Evolutionary conservation across 495 filamentous ascomycete genomes (phyloP), one percentile per base, ranked within the genome.

Genomic region (Cladorrhinum samala): DNA sequence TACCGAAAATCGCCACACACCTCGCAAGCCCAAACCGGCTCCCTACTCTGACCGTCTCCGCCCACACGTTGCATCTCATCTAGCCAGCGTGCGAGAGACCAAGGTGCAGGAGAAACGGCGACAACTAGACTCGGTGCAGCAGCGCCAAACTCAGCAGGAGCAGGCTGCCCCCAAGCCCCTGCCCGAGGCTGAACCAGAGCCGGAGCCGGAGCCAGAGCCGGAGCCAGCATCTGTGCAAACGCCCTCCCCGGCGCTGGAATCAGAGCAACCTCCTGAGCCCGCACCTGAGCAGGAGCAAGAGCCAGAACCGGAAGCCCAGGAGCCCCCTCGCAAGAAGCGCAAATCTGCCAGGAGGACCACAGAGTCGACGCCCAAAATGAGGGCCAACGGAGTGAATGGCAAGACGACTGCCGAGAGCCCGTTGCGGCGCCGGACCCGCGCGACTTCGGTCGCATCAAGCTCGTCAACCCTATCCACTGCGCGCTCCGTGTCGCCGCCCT

Each of bases 41-140:
- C 68, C 73, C 16, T 74, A 75, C 61, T 57, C 55, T 42, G 55
- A 71, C 36, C 66, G 78, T 18, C 49, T 73, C 60, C 67, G 62
- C 59, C 55, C 69, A 54, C 67, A 76, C 55, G 53, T 69, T 18
- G 58, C 63, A 17, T 49, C 46, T 13, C 33, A 65, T 48, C 60
- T 37, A n/a, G 19, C 23, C 21, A 24, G 27, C 27, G 5, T 33
- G 11, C 27, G 27, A 33, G 6, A 33, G 11, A 33, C 27, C 27
- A 33, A 33, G 23, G 42, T 49, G 18, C 40, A 53, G 13, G 27
- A 33, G 11, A 33, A 11, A 11, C 27, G 11, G 27, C 27, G 27
- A 33, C 27, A 33, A 11, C 27, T 33, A 11, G 27, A 33, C 6
- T 33, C 41, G 45, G 46, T 49, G 17, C 44, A 50, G 46, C 30